phyloP scores from a whole-genome alignment of 2,329 filamentous ascomycete species.

The Chaetomiaceae sp. region DNA sequence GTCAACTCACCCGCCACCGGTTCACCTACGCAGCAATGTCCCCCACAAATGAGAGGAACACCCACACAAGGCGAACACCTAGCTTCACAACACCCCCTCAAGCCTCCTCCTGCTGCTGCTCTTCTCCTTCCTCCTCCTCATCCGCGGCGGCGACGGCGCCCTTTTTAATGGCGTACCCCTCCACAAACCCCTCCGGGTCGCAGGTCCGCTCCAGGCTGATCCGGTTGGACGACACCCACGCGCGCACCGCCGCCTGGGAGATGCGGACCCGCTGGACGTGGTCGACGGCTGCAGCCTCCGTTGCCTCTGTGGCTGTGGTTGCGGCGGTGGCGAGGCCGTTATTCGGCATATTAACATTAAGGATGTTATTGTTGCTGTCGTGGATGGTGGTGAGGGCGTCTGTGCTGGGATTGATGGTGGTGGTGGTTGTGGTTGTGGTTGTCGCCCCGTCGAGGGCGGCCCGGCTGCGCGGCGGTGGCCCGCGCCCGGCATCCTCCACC shows the following conservation, averaged over 20 bases:
- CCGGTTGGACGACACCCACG: conserved; percentile 58
- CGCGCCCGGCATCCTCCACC: conserved; percentile 50
- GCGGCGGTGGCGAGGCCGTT: neutral
- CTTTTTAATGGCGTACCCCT: conserved; percentile 56
- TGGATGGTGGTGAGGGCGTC: neutral
- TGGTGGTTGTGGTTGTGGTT: neutral
- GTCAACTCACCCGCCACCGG: too few relatives aligned
- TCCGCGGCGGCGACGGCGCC: conserved; percentile 34
- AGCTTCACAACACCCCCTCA: too few relatives aligned
- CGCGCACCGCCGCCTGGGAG: conserved; percentile 52
- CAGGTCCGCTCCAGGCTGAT: conserved; percentile 62
- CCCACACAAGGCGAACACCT: too few relatives aligned
- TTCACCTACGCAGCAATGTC: too few relatives aligned
- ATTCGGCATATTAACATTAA: conserved; percentile 13
- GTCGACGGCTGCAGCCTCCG: neutral
- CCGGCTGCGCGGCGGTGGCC: conserved; percentile 27
- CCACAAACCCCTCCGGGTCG: conserved; percentile 67
- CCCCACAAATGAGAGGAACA: too few relatives aligned
- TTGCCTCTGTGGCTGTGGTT: neutral
- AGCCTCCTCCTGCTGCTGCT: conserved; percentile 20
- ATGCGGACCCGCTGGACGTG: conserved; percentile 43
- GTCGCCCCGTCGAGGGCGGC: conserved; percentile 14
- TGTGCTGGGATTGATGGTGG: too few relatives aligned
- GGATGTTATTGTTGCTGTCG: neutral
- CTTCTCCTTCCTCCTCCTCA: too few relatives aligned